Evolutionary conservation across 2,329 filamentous ascomycete genomes (phyloP).

Genomic region (Dryadomyces quercus-mongolicae): DNA sequence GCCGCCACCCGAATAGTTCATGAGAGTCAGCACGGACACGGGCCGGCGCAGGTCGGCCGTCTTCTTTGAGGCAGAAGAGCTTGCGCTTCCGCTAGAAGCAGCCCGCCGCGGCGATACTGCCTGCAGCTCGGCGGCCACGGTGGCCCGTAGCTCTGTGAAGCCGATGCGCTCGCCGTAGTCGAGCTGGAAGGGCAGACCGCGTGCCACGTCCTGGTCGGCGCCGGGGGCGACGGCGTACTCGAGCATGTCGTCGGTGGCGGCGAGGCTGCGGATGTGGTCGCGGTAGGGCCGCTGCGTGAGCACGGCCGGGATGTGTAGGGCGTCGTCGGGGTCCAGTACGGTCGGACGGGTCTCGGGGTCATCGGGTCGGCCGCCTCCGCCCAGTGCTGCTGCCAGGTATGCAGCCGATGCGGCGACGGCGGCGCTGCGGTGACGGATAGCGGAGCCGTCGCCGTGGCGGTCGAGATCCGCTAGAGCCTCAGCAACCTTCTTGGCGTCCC

Average conservation of each 20-base stretch:
- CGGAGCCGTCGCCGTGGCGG: slow-evolving; percentile 1
- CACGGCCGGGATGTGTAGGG: background rate
- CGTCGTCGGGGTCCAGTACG: slow-evolving; percentile 5
- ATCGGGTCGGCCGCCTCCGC: background rate
- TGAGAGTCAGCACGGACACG: slow-evolving; percentile 21
- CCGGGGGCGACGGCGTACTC: background rate
- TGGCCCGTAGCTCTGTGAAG: slow-evolving; percentile 20
- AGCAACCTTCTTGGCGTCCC: slow-evolving; percentile 7
- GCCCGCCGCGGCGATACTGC: slow-evolving; percentile 9
- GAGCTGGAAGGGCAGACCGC: background rate
- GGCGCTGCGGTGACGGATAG: slow-evolving; percentile 3
- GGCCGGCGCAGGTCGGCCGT: slow-evolving; percentile 15
- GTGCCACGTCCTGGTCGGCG: slow-evolving; percentile 5
- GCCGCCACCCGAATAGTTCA: slow-evolving; percentile 21
- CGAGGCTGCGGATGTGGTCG: background rate
- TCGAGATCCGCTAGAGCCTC: slow-evolving; percentile 1
- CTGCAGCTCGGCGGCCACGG: slow-evolving; percentile 19
- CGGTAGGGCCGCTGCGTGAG: background rate
- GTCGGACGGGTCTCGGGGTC: background rate
- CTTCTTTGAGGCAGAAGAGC: background rate
- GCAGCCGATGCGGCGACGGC: slow-evolving; percentile 6
- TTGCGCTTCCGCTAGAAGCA: background rate
- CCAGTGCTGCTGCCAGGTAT: slow-evolving; percentile 4
- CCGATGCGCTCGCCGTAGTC: slow-evolving; percentile 14
- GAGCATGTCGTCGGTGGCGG: background rate